phyloP scores from a whole-genome alignment of 106 monocot genomes.

The Gastrodia elata region DNA sequence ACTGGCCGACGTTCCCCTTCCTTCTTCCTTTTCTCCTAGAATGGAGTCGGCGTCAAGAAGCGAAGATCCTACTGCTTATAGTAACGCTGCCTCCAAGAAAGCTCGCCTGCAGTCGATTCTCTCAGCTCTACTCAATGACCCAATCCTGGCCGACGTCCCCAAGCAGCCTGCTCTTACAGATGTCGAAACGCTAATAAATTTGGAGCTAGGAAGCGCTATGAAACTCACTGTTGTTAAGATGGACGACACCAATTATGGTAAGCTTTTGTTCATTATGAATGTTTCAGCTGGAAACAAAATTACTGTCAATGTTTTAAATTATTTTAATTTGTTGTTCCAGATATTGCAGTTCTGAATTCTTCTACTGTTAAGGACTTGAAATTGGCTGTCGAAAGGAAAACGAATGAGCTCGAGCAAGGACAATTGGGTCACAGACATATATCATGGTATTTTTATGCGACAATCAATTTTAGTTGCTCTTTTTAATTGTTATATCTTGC shows the following conservation, averaged over 20 bases:
- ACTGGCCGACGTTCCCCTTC: not conserved
- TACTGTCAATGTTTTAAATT: not conserved
- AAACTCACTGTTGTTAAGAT: constrained; percentile 61
- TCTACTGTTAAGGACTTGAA: constrained; percentile 93
- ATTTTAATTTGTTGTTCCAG: constrained; percentile 18
- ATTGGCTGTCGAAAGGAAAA: constrained; percentile 61
- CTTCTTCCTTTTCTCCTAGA: not conserved
- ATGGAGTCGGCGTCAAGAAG: constrained; percentile 25
- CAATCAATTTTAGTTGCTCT: not conserved
- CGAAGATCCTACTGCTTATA: constrained; percentile 42
- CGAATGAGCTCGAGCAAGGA: constrained; percentile 69
- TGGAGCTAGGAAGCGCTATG: constrained; percentile 94
- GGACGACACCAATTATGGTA: constrained; percentile 82
- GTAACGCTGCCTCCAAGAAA: constrained; percentile 42
- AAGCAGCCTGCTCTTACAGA: constrained; percentile 62
- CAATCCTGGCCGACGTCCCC: constrained; percentile 74
- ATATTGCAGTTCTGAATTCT: constrained; percentile 70
- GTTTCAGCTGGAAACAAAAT: not conserved
- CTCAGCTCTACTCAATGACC: constrained; percentile 70
- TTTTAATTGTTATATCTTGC: not conserved
- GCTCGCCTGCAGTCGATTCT: constrained; percentile 59
- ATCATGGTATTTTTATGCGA: constrained; percentile 57
- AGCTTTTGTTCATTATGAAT: not conserved
- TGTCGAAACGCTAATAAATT: constrained; percentile 64
- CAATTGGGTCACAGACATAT: constrained; percentile 89